Evolutionary conservation across 2,329 filamentous ascomycete genomes (phyloP).

Genomic region (Neurospora crassa): DNA sequence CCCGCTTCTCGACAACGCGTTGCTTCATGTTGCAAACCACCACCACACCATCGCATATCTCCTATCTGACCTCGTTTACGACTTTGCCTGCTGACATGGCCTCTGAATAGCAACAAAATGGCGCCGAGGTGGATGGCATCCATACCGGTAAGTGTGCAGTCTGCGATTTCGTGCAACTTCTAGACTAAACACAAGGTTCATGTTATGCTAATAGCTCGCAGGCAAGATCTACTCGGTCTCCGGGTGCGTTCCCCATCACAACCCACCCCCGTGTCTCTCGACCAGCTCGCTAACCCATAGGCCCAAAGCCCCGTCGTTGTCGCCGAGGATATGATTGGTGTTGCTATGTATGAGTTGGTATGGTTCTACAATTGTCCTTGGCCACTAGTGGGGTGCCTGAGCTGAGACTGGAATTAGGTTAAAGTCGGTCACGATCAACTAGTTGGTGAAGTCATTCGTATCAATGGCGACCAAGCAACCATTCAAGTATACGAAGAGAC

Average conservation of each 20-base stretch:
- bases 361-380: constrained; percentile 21
- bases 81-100: not conserved
- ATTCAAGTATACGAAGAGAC: constrained; percentile 99
- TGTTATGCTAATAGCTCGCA: constrained; percentile 23
- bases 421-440: constrained; percentile 86
- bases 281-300: constrained; percentile 23
- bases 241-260: constrained; percentile 32
- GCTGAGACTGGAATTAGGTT: constrained; percentile 45
- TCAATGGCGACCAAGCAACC: constrained; percentile 88
- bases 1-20: constrained; percentile 10
- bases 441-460: constrained; percentile 95
- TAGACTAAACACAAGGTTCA: not conserved
- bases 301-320: constrained; percentile 72
- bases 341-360: constrained; percentile 99
- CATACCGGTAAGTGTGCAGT: constrained; percentile 28
- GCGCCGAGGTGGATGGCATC: constrained; percentile 28
- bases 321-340: constrained; percentile 96
- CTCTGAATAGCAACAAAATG: constrained; percentile 14
- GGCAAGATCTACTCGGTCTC: constrained; percentile 55
- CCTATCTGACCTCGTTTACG: not conserved
- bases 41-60: not conserved
- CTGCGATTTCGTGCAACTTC: not conserved
- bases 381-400: not conserved
- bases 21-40: not conserved
- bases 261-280: constrained; percentile 9